Evolutionary conservation across 305 asterid genomes (phyloP).

Genomic region (Fraxinus sp.): DNA sequence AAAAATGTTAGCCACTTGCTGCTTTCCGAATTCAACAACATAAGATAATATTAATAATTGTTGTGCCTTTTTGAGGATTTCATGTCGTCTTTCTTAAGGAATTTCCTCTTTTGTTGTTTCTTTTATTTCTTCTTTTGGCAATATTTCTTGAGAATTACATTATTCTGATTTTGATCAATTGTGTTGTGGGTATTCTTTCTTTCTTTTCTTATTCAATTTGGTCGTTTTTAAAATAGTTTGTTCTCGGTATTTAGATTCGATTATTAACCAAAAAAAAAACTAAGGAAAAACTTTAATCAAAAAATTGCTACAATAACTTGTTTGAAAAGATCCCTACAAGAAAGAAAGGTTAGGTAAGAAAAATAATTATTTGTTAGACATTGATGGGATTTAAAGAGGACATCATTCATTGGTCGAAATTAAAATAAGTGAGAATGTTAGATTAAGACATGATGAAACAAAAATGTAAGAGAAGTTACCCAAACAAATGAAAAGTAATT

Average conservation of each 20-base stretch:
- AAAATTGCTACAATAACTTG: background rate
- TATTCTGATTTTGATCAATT: background rate
- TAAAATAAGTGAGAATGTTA: background rate
- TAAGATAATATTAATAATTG: background rate
- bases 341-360: background rate
- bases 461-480: background rate
- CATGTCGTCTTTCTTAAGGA: background rate
- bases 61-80: background rate
- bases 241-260: background rate
- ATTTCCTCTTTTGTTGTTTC: background rate
- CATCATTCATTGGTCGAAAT: background rate
- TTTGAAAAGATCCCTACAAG: background rate
- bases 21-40: constrained; percentile 11
- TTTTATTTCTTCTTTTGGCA: background rate
- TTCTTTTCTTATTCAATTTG: background rate
- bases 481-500: background rate
- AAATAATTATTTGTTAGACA: background rate
- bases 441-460: background rate
- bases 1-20: background rate
- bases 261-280: background rate
- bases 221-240: background rate
- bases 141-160: background rate
- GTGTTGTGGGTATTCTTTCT: background rate
- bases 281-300: background rate
- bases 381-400: background rate